phyloP scores from a whole-genome alignment of 768 basidiomycete species.

The Tulasnella sp. region DNA sequence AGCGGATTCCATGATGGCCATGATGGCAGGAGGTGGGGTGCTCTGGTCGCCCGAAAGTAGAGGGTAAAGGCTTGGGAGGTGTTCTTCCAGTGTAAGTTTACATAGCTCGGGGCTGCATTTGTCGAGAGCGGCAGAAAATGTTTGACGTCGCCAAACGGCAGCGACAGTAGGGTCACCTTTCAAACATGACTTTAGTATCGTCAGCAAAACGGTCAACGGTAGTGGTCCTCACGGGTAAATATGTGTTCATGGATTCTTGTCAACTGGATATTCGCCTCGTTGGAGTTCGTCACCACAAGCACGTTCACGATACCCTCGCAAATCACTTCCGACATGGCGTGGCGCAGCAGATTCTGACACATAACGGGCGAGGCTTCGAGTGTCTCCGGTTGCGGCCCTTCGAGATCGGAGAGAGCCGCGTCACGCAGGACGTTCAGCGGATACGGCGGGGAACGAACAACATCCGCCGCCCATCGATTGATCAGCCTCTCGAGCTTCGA shows the following conservation, averaged over 20 bases:
- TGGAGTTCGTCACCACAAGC: slow-evolving; percentile 73
- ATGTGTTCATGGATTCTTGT: slow-evolving; percentile 82
- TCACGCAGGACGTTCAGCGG: slow-evolving; percentile 42
- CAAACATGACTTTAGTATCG: not conserved
- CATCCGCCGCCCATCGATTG: slow-evolving; percentile 79
- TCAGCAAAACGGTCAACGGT: not conserved
- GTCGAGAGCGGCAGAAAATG: slow-evolving; percentile 78
- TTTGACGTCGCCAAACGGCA: slow-evolving; percentile 79
- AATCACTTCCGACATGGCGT: slow-evolving; percentile 59
- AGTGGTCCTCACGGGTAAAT: slow-evolving; percentile 53
- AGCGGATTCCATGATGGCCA: slow-evolving; percentile 55
- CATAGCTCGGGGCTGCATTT: slow-evolving; percentile 60
- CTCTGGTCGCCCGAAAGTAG: slow-evolving; percentile 29
- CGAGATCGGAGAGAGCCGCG: slow-evolving; percentile 48
- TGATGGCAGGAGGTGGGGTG: slow-evolving; percentile 24
- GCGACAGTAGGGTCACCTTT: slow-evolving; percentile 80
- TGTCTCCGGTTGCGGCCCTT: slow-evolving; percentile 37
- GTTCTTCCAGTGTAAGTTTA: slow-evolving; percentile 51
- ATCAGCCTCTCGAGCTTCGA: slow-evolving; percentile 70
- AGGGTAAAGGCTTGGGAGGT: slow-evolving; percentile 51
- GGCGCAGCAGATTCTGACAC: slow-evolving; percentile 66
- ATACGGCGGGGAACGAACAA: slow-evolving; percentile 45
- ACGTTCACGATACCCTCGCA: slow-evolving; percentile 74
- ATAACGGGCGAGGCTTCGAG: slow-evolving; percentile 43
- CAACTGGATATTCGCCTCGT: slow-evolving; percentile 71